Evolutionary conservation across 257 asterid species (phyloP), one percentile per base, ranked within the genome.

Genomic region (Anisodus acutangulus): DNA sequence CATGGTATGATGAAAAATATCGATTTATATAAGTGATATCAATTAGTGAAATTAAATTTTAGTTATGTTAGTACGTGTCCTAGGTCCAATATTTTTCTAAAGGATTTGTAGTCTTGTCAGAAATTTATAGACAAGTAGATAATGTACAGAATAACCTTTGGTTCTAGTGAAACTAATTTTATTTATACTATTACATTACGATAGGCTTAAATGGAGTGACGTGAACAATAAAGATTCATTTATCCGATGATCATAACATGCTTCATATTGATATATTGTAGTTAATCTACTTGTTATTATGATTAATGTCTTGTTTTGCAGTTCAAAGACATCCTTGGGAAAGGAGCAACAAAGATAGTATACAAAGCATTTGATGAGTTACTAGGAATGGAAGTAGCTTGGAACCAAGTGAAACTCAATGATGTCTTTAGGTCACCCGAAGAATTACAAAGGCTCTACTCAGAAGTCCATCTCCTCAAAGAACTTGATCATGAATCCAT

Each of bases 301-400:
- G 62, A 51, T 78, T 12, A 17, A 78, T 13, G 41, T 13, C 15
- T 51, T 78, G 2, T 54, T 76, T 78, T 84, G 86, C 88, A 94
- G 98, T 91, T 90, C n/a, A 92, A 90, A 86, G 95, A 93, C n/a
- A 86, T 94, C 76, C 95, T 94, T 70, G 97, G 98, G 12, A 94
- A 89, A 87, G 98, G 98, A 83, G 97, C 98, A 59, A 92, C 86
- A 85, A 94, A 94, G 90, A 90, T 84, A 2, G 97, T 94, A 74
- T 93, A 93, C 57, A 84, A 89, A 72, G 97, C 95, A 59, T 94
- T 94, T 79, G 98, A 94, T 80, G 97, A 92, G 87, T 71, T 87
- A 51, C 81, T 86, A 1, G 98, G 97, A 66, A 88, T 79, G 87
- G 98, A 94, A 86, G 98, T 93, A 26, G 98, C 98, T 11, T 94